Evolutionary conservation across 179 eudicot species (phyloP).

Genomic region (Beta lomatogona): DNA sequence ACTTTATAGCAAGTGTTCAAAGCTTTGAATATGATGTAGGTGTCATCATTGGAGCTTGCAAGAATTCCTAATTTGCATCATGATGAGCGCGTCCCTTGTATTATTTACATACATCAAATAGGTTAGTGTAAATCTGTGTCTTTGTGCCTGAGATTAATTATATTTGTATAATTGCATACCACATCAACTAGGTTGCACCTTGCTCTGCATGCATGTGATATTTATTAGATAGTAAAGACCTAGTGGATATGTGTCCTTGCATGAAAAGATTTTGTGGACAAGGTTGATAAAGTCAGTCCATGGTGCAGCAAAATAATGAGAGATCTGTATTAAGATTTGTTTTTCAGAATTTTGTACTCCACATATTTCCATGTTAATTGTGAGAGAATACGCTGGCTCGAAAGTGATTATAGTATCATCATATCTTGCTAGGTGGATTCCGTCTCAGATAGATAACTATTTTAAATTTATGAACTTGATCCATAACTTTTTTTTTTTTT

Average conservation of each 20-base stretch:
- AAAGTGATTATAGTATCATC: not conserved
- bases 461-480: not conserved
- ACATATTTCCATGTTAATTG: not conserved
- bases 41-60: conserved; percentile 83
- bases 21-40: conserved; percentile 41
- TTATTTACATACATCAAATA: conserved; percentile 88
- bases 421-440: not conserved
- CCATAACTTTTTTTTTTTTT: not conserved
- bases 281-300: not conserved
- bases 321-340: not conserved
- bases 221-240: conserved; percentile 2
- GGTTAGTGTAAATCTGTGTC: conserved; percentile 46
- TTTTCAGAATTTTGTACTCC: not conserved
- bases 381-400: conserved; percentile 1
- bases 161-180: not conserved
- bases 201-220: not conserved
- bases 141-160: not conserved
- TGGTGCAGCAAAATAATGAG: not conserved
- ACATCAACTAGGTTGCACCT: not conserved
- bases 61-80: conserved; percentile 65
- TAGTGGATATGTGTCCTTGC: conserved; percentile 9
- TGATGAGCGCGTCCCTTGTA: conserved; percentile 54
- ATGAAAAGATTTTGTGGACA: conserved; percentile 6
- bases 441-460: conserved; percentile 3
- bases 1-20: conserved; percentile 20